Conservation (phyloP, 1,284 basidiomycete species). For the Heliocybe sulcata region DNA sequence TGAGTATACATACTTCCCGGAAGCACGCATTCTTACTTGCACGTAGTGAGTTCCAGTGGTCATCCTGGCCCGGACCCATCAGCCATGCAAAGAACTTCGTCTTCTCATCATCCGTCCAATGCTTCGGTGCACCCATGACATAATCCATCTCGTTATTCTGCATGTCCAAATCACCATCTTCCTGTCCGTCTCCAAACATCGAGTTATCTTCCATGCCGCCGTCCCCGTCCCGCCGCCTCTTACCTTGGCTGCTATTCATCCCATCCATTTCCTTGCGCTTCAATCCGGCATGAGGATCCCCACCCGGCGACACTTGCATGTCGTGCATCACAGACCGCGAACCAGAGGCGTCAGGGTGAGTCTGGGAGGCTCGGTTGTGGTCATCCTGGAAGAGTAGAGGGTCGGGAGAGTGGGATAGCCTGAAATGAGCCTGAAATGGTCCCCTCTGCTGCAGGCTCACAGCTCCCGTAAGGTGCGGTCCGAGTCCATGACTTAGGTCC, state of each 20-base stretch:
- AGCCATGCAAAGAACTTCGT: conserved; percentile 67
- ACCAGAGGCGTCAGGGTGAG: background rate
- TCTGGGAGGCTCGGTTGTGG: background rate
- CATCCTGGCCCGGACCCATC: conserved; percentile 59
- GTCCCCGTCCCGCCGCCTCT: background rate
- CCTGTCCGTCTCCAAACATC: background rate
- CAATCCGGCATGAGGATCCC: background rate
- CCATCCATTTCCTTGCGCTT: background rate
- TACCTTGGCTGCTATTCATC: background rate
- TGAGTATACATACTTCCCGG: conserved; percentile 45
- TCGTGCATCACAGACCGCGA: background rate
- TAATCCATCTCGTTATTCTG: background rate
- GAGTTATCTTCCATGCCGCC: background rate
- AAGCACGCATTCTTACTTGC: conserved; percentile 74
- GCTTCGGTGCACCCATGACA: conserved; percentile 37
- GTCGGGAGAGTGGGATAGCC: background rate
- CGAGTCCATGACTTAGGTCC: background rate
- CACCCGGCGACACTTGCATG: background rate
- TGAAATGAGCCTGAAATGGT: background rate
- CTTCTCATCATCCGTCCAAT: conserved; percentile 77
- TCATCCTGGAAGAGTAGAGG: background rate
- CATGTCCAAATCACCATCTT: background rate
- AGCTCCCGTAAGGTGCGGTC: background rate
- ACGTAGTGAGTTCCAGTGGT: conserved; percentile 65
- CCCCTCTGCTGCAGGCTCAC: background rate